Evolutionary conservation across 1,139 yeast species (phyloP), one percentile per base, ranked within the genome.

Genomic region (Scheffersomyces insectosa): DNA sequence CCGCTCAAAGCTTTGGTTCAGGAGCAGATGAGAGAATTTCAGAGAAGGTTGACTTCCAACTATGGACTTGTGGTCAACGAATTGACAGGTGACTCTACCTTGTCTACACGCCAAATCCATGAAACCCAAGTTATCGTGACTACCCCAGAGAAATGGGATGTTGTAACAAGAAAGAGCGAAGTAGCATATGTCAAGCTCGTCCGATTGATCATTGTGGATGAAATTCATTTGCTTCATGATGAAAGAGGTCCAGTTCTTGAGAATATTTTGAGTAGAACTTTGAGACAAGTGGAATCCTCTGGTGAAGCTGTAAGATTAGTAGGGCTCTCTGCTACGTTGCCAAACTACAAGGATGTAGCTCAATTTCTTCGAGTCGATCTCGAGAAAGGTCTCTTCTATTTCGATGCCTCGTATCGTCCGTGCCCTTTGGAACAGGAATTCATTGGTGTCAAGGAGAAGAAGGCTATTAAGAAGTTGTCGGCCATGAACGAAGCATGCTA

Each of bases 121-220:
- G 83, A 82, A 39, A 87, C 97, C 0, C 97, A 93, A 56, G 69
- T 93, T 32, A 72, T 93, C 43, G 95, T 93, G 3, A 89, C 98
- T 0, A 93, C 99, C 0, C 97, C 97, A 0, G 97, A 89, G 59
- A 93, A 93, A 60, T 93, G 99, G 98, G 99, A 93, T 66, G 90
- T 93, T 28, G 84, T 91, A 16, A 91, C 97, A 1, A 76, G 98
- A 65, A 91, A 91, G 55, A 75, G 76, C 36, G 91, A 86, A 45
- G 66, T 77, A 1, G 77, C 85, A 4, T 84, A 82, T 51, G 56
- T 49, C 10, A 75, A 77, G 36, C 66, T 83, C 3, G 95, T 89
- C 1, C 76, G 80, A 38, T 70, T 93, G 11, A 67, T 93, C n/a
- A 86, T 93, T 32, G 83, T 93, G 43, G 99, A 93, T 70, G 99